A percentile compares a stretch with the other conserved stretches of the same genome.
Conservation (phyloP, 2,329 filamentous ascomycete species). For the Calonectria pseudoturangicola region DNA sequence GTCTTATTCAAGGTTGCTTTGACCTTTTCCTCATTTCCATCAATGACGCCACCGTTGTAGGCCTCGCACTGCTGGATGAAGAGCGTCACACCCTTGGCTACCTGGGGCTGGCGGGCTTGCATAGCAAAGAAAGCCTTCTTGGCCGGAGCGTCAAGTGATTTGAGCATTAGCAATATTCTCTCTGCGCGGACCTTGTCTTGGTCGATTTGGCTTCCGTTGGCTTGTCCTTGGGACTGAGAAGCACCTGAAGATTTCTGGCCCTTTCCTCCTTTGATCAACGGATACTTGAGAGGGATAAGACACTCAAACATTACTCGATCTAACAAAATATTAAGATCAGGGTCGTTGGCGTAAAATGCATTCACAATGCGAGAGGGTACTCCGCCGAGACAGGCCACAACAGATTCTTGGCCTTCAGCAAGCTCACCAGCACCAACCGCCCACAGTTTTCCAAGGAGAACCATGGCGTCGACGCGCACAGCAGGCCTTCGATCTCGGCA, state of each 20-base stretch:
- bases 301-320: constrained; percentile 91
- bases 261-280: constrained; percentile 76
- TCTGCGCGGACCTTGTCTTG: constrained; percentile 87
- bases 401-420: constrained; percentile 85
- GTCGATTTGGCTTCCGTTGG: constrained; percentile 72
- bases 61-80: constrained; percentile 90
- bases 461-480: constrained; percentile 91
- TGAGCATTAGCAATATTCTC: constrained; percentile 87
- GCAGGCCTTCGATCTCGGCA: constrained; percentile 89
- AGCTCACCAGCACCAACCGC: constrained; percentile 94
- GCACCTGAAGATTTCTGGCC: constrained; percentile 76
- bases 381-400: constrained; percentile 83
- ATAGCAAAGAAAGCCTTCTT: constrained; percentile 93
- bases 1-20: constrained; percentile 83
- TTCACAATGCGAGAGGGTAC: constrained; percentile 92
- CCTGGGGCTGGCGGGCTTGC: constrained; percentile 84
- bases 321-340: constrained; percentile 88
- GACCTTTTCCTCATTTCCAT: constrained; percentile 80
- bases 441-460: constrained; percentile 90
- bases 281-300: constrained; percentile 92
- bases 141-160: constrained; percentile 84
- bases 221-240: constrained; percentile 69
- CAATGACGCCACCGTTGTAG: constrained; percentile 90
- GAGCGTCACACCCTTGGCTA: constrained; percentile 83
- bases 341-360: constrained; percentile 92